phyloP scores from a whole-genome alignment of 768 basidiomycete species.

The Pleurotus giganteus region DNA sequence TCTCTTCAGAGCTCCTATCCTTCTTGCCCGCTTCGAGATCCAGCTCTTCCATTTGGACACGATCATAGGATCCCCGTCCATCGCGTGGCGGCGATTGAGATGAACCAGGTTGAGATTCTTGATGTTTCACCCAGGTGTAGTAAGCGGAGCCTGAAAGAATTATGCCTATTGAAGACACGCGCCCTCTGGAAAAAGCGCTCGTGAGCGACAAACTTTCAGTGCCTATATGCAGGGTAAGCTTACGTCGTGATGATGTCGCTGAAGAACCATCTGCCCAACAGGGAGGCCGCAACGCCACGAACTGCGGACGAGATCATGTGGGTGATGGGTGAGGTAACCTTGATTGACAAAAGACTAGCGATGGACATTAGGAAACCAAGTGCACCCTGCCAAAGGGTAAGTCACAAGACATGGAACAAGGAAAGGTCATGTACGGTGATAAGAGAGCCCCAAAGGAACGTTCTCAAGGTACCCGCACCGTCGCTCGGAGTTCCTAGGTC shows the following conservation, averaged over 20 bases:
- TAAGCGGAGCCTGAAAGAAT: constrained; percentile 81
- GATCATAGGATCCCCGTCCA: constrained; percentile 46
- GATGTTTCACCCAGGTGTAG: constrained; percentile 88
- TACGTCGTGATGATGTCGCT: constrained; percentile 76
- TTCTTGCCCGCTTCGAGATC: constrained; percentile 44
- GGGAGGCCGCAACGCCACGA: constrained; percentile 88
- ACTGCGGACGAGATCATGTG: constrained; percentile 98
- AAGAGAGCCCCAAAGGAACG: constrained; percentile 75
- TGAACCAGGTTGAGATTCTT: constrained; percentile 50
- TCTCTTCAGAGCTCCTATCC: constrained; percentile 15
- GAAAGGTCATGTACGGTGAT: constrained; percentile 53
- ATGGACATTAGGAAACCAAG: constrained; percentile 95
- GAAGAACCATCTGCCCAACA: constrained; percentile 82
- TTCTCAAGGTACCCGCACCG: constrained; percentile 46
- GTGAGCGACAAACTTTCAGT: constrained; percentile 4
- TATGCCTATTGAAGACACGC: constrained; percentile 73
- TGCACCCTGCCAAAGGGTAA: constrained; percentile 50
- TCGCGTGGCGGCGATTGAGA: constrained; percentile 20
- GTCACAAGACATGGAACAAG: not conserved
- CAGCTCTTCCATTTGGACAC: constrained; percentile 61
- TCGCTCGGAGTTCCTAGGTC: constrained; percentile 36
- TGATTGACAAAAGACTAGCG: constrained; percentile 90
- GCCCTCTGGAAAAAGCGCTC: constrained; percentile 52
- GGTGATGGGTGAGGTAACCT: constrained; percentile 95
- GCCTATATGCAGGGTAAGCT: constrained; percentile 20